Percentiles rank a stretch among this genome's conserved stretches.
phyloP scores from a whole-genome alignment of 1,139 yeast genomes.

The Torulaspora pretoriensis region DNA sequence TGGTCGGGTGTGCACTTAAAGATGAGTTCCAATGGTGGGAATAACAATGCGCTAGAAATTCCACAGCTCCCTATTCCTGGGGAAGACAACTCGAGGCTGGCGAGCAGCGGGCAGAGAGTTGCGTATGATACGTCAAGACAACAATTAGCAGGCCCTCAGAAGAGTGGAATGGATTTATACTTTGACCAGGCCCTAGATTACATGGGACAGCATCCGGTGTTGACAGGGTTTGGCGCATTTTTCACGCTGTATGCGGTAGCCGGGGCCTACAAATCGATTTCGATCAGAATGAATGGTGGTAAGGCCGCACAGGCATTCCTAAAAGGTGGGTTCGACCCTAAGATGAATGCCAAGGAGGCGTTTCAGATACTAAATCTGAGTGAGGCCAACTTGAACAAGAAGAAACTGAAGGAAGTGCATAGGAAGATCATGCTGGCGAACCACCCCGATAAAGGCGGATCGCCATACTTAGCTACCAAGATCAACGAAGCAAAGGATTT shows the following conservation, averaged over 20 bases:
- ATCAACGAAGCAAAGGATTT: constrained; percentile 96
- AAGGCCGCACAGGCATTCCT: constrained; percentile 29
- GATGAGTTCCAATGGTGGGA: constrained; percentile 7
- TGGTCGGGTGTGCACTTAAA: constrained; percentile 1
- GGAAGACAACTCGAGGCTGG: constrained; percentile 14
- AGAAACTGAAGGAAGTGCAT: constrained; percentile 85
- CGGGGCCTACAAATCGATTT: constrained; percentile 56
- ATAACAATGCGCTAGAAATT: constrained; percentile 37
- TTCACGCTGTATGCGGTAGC: constrained; percentile 62
- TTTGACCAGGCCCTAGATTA: constrained; percentile 61
- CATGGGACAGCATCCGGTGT: constrained; percentile 72
- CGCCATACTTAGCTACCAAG: constrained; percentile 91
- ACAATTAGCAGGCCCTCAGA: constrained; percentile 25
- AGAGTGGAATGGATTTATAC: constrained; percentile 51
- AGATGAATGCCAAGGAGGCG: constrained; percentile 90
- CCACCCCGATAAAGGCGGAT: constrained; percentile 98
- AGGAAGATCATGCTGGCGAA: constrained; percentile 89
- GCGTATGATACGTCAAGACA: constrained; percentile 35
- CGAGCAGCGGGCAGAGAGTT: constrained; percentile 20
- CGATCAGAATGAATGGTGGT: constrained; percentile 64
- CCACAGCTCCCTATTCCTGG: constrained; percentile 63
- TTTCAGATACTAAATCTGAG: constrained; percentile 79
- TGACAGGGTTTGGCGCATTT: constrained; percentile 67
- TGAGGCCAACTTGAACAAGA: constrained; percentile 70
- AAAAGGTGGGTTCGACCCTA: constrained; percentile 85